Percentiles rank a stretch among this genome's conserved stretches.
phyloP scores from a whole-genome alignment of 441 rosid genomes.

The Populus trichocarpa region DNA sequence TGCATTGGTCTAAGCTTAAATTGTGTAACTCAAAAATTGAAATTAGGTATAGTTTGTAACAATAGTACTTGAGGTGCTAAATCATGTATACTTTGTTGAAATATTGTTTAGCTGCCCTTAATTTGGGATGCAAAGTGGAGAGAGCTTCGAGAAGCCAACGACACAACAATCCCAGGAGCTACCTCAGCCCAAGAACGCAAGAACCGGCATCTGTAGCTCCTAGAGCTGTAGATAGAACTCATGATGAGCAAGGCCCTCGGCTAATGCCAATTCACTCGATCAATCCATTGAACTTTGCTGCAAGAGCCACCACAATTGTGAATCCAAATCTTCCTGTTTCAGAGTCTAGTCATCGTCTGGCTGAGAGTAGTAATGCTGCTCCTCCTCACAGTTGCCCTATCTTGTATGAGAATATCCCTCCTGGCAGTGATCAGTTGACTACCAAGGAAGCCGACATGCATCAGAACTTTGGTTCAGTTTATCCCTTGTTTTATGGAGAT shows the following conservation, averaged over 20 bases:
- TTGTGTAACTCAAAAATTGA: not conserved
- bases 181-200: conserved; percentile 63
- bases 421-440: conserved; percentile 30
- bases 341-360: conserved; percentile 22
- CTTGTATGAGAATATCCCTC: conserved; percentile 32
- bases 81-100: not conserved
- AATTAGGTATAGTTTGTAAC: not conserved
- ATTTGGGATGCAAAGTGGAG: conserved; percentile 38
- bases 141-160: conserved; percentile 98
- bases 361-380: conserved; percentile 25
- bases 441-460: conserved; percentile 32
- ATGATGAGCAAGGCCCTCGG: conserved; percentile 27
- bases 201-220: conserved; percentile 43
- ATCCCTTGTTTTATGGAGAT: conserved; percentile 49
- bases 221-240: conserved; percentile 29
- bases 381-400: conserved; percentile 29
- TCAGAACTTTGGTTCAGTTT: conserved; percentile 34
- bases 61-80: not conserved
- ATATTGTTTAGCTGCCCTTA: conserved; percentile 58
- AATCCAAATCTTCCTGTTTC: conserved; percentile 26
- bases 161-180: conserved; percentile 70
- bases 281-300: conserved; percentile 29
- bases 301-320: conserved; percentile 24
- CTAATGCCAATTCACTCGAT: conserved; percentile 26
- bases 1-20: not conserved